Evolutionary conservation across 1,284 basidiomycete genomes (phyloP), one percentile per base, ranked within the genome.

Genomic region (Pterulicium gracile): DNA sequence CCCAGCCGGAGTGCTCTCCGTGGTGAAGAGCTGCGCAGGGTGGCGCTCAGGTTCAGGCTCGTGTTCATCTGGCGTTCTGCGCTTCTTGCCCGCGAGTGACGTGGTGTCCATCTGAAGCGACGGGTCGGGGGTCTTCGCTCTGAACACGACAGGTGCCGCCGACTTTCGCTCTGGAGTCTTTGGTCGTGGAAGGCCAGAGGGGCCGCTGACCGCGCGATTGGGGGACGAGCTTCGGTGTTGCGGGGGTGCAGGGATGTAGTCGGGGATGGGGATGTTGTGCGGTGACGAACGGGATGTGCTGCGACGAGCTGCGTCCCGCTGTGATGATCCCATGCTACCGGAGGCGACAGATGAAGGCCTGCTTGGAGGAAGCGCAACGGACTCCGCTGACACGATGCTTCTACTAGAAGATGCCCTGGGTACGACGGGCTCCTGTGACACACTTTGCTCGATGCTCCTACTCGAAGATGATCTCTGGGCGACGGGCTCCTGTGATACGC

Each of bases 1-100:
- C 46, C 64, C 61, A 45, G 63, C 65, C 17, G 68, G 68, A 27
- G 70, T 55, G 49, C 75, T 72, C 15, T 75, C 77, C 3, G 66
- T 57, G 4, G 77, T 81, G 56, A 80, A 79, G 1, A 69, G 77
- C 56, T 80, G 77, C 0, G 73, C 71, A 17, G 81, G 78, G 15
- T 79, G 60, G 42, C 63, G 57, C 41, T 67, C 60, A 47, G 68
- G 73, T 49, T 71, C 61, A 23, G 46, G 65, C 43, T 83, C 81
- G 52, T 81, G 81, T 54, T 87, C 83, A 47, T 85, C 84, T 2
- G 84, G 83, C 21, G 75, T 77, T 23, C 75, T 71, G 4, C 85
- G 73, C 58, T 86, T 87, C 63, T 77, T 79, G 18, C 81, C 78
- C 45, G 46, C 42, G 15, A 43, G 39, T 3, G 64, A 39, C n/a